phyloP scores from a whole-genome alignment of 108 stramenopile genomes.

The Nitzschia putrida region DNA sequence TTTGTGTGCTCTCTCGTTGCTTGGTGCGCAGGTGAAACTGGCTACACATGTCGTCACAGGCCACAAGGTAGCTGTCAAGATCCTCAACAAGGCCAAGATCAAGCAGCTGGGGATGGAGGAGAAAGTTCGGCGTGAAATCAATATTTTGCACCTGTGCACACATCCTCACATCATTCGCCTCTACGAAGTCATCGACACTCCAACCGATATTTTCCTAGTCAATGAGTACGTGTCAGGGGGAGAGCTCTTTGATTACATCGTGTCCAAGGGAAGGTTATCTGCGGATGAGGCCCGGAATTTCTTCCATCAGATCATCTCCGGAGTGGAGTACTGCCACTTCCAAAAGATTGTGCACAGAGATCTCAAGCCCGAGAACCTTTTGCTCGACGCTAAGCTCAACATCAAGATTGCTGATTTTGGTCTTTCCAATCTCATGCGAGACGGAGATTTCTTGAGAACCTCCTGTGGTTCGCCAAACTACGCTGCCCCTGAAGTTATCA shows the following conservation, averaged over 20 bases:
- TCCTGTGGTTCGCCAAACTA: constrained; percentile 99
- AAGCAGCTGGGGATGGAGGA: constrained; percentile 99
- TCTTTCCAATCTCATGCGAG: constrained; percentile 95
- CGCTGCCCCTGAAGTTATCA: constrained; percentile 99
- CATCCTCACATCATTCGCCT: constrained; percentile 99
- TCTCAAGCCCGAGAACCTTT: constrained; percentile 97
- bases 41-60: constrained; percentile 98
- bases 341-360: constrained; percentile 99
- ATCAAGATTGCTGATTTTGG: constrained; percentile 99
- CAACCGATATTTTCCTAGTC: constrained; percentile 98
- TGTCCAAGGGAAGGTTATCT: constrained; percentile 91
- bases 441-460: constrained; percentile 98
- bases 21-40: constrained; percentile 77
- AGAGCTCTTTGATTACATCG: constrained; percentile 99
- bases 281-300: constrained; percentile 97
- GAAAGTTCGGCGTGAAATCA: constrained; percentile 99
- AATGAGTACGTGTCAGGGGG: constrained; percentile 99
- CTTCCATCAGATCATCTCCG: constrained; percentile 98
- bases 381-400: constrained; percentile 91
- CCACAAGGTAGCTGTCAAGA: constrained; percentile 99
- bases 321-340: constrained; percentile 99
- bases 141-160: constrained; percentile 96
- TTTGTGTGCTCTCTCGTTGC: constrained; percentile 8
- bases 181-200: constrained; percentile 97
- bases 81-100: constrained; percentile 98